Conservation (phyloP, 805 yeast genomes). For the Danielia reshetovae region DNA sequence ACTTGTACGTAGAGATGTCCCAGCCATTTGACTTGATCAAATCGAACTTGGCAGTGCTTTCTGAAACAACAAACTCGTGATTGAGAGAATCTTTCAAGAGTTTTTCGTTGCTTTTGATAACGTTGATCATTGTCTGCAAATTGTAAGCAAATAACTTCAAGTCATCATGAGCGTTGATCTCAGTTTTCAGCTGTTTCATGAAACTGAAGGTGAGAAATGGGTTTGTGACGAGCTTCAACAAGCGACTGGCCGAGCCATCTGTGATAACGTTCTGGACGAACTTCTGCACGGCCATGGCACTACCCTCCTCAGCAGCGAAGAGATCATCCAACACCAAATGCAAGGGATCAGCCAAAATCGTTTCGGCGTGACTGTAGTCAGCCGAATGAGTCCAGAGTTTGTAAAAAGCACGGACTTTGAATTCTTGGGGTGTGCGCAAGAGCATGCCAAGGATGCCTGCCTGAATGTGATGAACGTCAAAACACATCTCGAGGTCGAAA, state of each 20-base stretch:
- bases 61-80: conserved; percentile 57
- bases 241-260: conserved; percentile 55
- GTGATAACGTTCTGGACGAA: conserved; percentile 46
- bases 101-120: conserved; percentile 45
- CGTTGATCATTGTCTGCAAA: conserved; percentile 47
- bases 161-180: conserved; percentile 50
- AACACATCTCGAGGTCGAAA: conserved; percentile 54
- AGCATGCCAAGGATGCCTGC: conserved; percentile 65
- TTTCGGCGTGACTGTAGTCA: conserved; percentile 45
- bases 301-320: conserved; percentile 38
- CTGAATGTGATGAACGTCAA: conserved; percentile 57
- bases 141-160: conserved; percentile 60
- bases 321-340: conserved; percentile 66
- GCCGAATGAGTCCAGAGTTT: conserved; percentile 72
- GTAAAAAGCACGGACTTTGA: conserved; percentile 51
- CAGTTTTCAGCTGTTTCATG: conserved; percentile 23
- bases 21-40: conserved; percentile 41
- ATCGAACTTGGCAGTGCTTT: conserved; percentile 38
- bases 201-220: conserved; percentile 44
- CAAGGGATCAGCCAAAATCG: conserved; percentile 57
- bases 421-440: conserved; percentile 25
- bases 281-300: conserved; percentile 39
- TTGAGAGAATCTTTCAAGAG: conserved; percentile 46
- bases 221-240: conserved; percentile 57
- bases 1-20: conserved; percentile 59